Evolutionary conservation across 306 rosid species (phyloP).

Genomic region (Quercus suber): DNA sequence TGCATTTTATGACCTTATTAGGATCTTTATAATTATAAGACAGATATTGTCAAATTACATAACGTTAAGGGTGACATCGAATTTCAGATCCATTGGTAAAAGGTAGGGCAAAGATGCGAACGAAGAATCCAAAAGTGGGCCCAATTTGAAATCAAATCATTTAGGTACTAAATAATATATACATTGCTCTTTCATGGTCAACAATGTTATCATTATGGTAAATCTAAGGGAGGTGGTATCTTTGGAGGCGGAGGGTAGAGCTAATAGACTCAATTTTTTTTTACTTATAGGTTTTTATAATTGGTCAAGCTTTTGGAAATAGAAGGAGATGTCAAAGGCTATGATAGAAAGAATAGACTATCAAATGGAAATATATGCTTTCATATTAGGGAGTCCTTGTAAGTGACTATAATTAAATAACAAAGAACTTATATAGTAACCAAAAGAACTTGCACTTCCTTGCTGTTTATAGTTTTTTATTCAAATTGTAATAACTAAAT

Average conservation of each 20-base stretch:
- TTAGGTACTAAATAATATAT: background rate
- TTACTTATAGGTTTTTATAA: background rate
- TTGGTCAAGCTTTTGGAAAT: background rate
- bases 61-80: slow-evolving; percentile 6
- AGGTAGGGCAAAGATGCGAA: background rate
- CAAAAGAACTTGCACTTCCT: background rate
- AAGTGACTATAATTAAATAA: too few species aligned
- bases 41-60: slow-evolving; percentile 1
- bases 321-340: background rate
- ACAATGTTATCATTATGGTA: background rate
- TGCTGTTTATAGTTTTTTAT: too few species aligned
- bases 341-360: background rate
- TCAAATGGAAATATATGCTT: background rate
- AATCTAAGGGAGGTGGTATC: background rate
- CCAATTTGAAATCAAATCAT: slow-evolving; percentile 7
- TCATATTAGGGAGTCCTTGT: too few species aligned
- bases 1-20: background rate
- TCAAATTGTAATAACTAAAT: too few species aligned
- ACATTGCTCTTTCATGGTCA: background rate
- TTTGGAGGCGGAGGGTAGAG: background rate
- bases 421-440: too few species aligned
- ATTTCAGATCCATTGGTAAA: background rate
- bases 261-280: slow-evolving; percentile 2
- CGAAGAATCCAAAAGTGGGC: slow-evolving; percentile 2
- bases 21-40: background rate